Evolutionary conservation across 2,329 filamentous ascomycete species (phyloP).

Genomic region (Alternaria triticina): DNA sequence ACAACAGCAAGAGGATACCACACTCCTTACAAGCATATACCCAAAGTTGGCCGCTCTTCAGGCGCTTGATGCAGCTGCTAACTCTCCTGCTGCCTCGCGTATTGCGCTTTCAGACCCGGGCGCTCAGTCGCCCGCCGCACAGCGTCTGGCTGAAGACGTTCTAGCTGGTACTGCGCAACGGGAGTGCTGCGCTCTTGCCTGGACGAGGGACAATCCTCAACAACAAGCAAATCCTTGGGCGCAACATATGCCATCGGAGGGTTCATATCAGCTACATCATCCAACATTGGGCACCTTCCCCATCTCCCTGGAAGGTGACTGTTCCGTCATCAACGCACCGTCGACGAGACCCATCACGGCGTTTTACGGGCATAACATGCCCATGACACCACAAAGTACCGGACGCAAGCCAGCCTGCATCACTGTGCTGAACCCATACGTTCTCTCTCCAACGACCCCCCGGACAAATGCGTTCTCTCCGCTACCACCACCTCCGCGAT

Average conservation of each 20-base stretch:
- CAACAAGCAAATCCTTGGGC: slow-evolving; percentile 48
- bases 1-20: slow-evolving; percentile 40
- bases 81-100: slow-evolving; percentile 51
- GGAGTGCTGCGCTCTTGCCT: slow-evolving; percentile 75
- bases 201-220: slow-evolving; percentile 53
- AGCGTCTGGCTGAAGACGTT: slow-evolving; percentile 64
- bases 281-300: slow-evolving; percentile 53
- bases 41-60: slow-evolving; percentile 56
- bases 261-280: slow-evolving; percentile 55
- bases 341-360: slow-evolving; percentile 48
- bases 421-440: slow-evolving; percentile 48
- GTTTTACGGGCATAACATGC: slow-evolving; percentile 47
- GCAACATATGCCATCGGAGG: slow-evolving; percentile 45
- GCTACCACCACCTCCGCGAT: slow-evolving; percentile 36
- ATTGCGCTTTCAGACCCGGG: slow-evolving; percentile 72
- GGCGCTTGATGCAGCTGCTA: slow-evolving; percentile 55
- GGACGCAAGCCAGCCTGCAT: slow-evolving; percentile 41
- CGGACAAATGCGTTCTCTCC: slow-evolving; percentile 41
- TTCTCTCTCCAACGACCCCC: slow-evolving; percentile 44
- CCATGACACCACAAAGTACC: slow-evolving; percentile 44
- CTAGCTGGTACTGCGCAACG: slow-evolving; percentile 69
- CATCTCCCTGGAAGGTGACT: slow-evolving; percentile 52
- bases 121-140: slow-evolving; percentile 67
- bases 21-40: slow-evolving; percentile 51
- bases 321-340: slow-evolving; percentile 46